Conservation (phyloP, 139 green algal genomes). For the Zygnema circumcarinatum region DNA sequence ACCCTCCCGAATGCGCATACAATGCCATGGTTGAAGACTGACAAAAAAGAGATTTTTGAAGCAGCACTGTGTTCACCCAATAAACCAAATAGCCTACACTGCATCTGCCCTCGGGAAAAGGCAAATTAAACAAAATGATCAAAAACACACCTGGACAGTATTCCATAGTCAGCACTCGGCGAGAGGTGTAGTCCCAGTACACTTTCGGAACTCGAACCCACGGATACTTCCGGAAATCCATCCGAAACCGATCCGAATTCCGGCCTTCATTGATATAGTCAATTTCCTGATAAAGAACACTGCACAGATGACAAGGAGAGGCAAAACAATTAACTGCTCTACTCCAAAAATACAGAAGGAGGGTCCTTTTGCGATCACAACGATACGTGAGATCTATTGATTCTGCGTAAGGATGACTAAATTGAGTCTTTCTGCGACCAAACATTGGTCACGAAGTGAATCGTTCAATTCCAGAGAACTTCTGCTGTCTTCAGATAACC, state of each 20-base stretch:
- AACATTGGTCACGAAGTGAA: no score
- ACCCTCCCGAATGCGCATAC: no score
- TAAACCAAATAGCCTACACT: no score
- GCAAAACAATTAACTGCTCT: background rate
- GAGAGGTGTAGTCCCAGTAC: constrained; percentile 83
- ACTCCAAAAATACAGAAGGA: constrained; percentile 29
- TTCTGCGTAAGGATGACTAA: background rate
- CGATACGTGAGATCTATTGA: no score
- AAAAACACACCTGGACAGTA: constrained; percentile 77
- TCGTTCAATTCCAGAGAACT: no score
- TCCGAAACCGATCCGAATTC: constrained; percentile 88
- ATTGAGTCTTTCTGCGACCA: no score
- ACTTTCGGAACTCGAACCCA: constrained; percentile 88
- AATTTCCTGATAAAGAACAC: constrained; percentile 98
- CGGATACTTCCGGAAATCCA: constrained; percentile 72
- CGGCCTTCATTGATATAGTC: constrained; percentile 91
- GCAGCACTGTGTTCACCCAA: no score
- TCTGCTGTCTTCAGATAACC: no score
- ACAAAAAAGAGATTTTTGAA: no score
- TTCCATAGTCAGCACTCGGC: constrained; percentile 89
- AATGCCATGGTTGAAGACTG: no score
- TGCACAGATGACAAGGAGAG: constrained; percentile 6
- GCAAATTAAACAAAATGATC: no score
- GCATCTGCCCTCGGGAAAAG: no score
- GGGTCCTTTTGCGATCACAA: background rate